A percentile compares a stretch with the other conserved stretches of the same genome.
Conservation (phyloP, 805 yeast genomes). For the Myxozyma lipomycoides region DNA sequence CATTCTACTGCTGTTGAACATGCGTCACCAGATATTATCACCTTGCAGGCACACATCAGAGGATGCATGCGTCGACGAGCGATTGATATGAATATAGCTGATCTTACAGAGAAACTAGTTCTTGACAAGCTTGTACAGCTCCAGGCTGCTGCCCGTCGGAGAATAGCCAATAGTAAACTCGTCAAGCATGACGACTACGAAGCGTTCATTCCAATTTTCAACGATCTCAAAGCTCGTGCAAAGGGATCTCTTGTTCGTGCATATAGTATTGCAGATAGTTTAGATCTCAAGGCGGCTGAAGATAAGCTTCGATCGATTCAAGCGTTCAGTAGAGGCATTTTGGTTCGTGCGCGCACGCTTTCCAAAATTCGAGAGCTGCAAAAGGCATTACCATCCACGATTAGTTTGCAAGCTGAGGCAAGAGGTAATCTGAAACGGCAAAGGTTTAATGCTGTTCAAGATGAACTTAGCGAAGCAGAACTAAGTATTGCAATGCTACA, state of each 20-base stretch:
- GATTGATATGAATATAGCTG: slow-evolving; percentile 9
- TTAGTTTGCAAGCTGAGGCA: slow-evolving; percentile 51
- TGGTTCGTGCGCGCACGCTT: slow-evolving; percentile 7
- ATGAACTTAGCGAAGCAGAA: slow-evolving; percentile 24
- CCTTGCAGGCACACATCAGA: slow-evolving; percentile 37
- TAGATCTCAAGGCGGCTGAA: slow-evolving; percentile 4
- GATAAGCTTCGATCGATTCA: slow-evolving; percentile 17
- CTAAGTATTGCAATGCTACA: slow-evolving; percentile 30
- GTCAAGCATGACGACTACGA: slow-evolving; percentile 1
- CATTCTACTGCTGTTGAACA: slow-evolving; percentile 36
- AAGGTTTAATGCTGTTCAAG: slow-evolving; percentile 15
- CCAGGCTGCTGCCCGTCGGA: slow-evolving; percentile 42
- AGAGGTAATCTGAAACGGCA: slow-evolving; percentile 44
- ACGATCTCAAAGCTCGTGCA: slow-evolving; percentile 17
- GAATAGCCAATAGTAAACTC: slow-evolving; percentile 1
- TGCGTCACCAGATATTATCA: slow-evolving; percentile 31
- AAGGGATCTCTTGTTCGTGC: slow-evolving; percentile 23
- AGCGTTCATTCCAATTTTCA: slow-evolving; percentile 4
- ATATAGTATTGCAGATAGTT: background rate
- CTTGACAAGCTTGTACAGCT: slow-evolving; percentile 33
- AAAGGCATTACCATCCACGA: slow-evolving; percentile 32
- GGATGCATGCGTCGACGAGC: slow-evolving; percentile 36
- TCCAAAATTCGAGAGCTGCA: slow-evolving; percentile 2
- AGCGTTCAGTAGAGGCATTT: slow-evolving; percentile 16
- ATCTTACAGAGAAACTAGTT: background rate